A percentile compares a stretch with the other conserved stretches of the same genome.
These are phyloP conservation scores for Ballota nigra DNA, from an alignment of 257 asterid genomes.

Conservation along the genomic window DNA sequence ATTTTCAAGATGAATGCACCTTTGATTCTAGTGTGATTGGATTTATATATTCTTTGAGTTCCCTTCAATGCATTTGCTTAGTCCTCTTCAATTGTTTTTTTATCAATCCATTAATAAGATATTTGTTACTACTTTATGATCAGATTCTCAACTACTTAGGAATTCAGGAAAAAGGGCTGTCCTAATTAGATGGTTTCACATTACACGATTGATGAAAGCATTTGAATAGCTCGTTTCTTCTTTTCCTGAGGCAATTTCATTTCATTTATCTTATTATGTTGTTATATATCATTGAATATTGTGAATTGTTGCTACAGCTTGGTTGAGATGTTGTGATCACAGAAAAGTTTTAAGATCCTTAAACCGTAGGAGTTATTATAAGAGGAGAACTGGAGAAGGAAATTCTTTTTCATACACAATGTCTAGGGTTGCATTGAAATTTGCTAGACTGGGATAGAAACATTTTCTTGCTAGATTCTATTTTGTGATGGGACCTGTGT, in stretches of 20 bases:
- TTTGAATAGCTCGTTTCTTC: not conserved
- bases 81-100: not conserved
- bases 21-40: not conserved
- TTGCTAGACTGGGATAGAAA: too few species aligned
- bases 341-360: not conserved
- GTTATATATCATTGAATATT: not conserved
- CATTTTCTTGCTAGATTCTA: not conserved
- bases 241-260: not conserved
- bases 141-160: not conserved
- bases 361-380: not conserved
- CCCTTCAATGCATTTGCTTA: not conserved
- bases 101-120: not conserved
- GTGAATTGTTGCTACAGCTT: not conserved
- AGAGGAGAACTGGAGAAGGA: not conserved
- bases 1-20: not conserved
- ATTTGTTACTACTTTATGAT: not conserved
- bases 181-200: not conserved
- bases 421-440: too few species aligned
- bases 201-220: not conserved
- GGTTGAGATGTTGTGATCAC: not conserved
- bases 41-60: not conserved
- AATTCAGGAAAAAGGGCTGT: not conserved
- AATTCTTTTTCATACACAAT: too few species aligned
- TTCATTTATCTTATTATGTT: not conserved
- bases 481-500: not conserved